Evolutionary conservation across 2,329 filamentous ascomycete genomes (phyloP).

Genomic region (Calonectria crousiana): DNA sequence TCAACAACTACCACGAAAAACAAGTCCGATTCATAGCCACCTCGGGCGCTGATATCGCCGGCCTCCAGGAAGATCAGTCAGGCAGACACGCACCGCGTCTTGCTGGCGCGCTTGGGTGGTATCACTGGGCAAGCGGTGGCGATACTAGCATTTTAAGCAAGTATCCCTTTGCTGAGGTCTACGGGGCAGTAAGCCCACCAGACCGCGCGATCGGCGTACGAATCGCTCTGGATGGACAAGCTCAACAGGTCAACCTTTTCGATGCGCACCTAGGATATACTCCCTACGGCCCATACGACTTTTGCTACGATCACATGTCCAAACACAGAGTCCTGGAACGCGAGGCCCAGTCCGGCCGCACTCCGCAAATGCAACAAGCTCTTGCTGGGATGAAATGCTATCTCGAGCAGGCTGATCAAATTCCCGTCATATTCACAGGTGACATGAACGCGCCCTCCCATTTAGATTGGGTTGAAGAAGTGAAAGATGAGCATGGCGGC

Average conservation of each 20-base stretch:
- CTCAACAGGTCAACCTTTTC: background rate
- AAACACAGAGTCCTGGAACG: background rate
- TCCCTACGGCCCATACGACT: background rate
- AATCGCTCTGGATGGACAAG: background rate
- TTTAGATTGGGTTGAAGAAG: background rate
- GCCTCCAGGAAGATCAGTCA: background rate
- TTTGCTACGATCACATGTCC: slow-evolving; percentile 7
- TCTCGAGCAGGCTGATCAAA: background rate
- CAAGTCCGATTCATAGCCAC: background rate
- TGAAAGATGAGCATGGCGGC: background rate
- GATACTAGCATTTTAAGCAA: background rate
- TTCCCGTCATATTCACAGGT: background rate
- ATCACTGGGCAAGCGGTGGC: background rate
- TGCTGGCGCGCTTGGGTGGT: background rate
- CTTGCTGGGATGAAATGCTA: background rate
- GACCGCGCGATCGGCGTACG: background rate
- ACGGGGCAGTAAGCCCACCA: background rate
- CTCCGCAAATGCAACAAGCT: background rate
- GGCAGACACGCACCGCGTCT: background rate
- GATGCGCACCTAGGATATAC: background rate
- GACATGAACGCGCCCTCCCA: background rate
- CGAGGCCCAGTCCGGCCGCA: background rate
- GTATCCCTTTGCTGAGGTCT: background rate
- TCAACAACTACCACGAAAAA: background rate
- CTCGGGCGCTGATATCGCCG: background rate